phyloP scores from a whole-genome alignment of 2,329 filamentous ascomycete species.

The Cylindrodendrum hubeiense region DNA sequence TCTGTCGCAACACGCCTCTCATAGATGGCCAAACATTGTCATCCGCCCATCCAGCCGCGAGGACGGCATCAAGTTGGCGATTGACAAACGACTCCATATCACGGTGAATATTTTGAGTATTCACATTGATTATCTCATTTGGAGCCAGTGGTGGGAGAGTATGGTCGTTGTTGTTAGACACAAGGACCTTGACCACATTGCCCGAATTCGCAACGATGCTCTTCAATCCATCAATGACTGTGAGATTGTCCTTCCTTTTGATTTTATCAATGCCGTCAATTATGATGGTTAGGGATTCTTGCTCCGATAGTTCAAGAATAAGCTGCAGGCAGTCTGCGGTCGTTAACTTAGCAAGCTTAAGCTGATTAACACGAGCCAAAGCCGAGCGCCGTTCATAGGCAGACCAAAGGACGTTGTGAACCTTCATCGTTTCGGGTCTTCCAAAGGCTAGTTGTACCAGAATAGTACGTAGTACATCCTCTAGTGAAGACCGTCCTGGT shows the following conservation, averaged over 20 bases:
- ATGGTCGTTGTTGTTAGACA: slow-evolving; percentile 5
- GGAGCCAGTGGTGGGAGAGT: not conserved
- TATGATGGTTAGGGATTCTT: slow-evolving; percentile 22
- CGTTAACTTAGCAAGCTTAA: not conserved
- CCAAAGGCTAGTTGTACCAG: not conserved
- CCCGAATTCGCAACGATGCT: slow-evolving; percentile 9
- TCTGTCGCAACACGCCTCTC: too few species aligned
- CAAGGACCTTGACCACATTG: slow-evolving; percentile 2
- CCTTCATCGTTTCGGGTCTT: not conserved
- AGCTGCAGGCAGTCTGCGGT: slow-evolving; percentile 17
- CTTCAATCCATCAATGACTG: not conserved
- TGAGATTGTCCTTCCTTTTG: not conserved
- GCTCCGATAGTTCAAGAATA: slow-evolving; percentile 16
- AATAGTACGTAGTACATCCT: not conserved
- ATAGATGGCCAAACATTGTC: too few species aligned
- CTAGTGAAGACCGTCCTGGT: not conserved
- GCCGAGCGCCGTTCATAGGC: slow-evolving; percentile 15
- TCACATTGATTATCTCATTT: not conserved
- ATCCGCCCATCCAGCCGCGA: too few species aligned
- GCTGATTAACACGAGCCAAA: not conserved
- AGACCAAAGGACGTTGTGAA: slow-evolving; percentile 9
- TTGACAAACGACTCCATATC: not conserved
- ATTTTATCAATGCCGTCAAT: slow-evolving; percentile 12
- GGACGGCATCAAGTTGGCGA: not conserved
- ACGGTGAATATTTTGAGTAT: not conserved